These are phyloP conservation scores for Soucietia sequanensis DNA, from an alignment of 805 yeast genomes.

Conservation along the genomic window DNA sequence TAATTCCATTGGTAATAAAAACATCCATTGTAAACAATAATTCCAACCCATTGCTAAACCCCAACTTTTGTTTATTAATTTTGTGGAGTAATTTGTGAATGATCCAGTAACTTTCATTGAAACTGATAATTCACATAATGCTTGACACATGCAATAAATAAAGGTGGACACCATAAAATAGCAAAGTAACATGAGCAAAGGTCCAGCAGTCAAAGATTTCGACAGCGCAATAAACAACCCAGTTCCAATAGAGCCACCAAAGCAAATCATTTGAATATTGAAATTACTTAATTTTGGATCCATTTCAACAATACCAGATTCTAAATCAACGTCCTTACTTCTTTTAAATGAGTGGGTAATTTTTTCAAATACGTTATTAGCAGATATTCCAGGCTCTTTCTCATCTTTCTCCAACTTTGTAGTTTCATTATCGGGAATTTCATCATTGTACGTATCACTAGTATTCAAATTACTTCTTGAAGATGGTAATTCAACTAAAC, in stretches of 20 bases:
- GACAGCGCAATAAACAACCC: constrained; percentile 25
- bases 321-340: constrained; percentile 3
- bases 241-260: constrained; percentile 29
- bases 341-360: constrained; percentile 7
- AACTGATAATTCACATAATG: constrained; percentile 23
- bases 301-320: background rate
- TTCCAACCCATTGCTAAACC: constrained; percentile 28
- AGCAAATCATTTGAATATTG: constrained; percentile 22
- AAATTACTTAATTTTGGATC: constrained; percentile 6
- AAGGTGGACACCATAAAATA: constrained; percentile 22
- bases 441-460: no score
- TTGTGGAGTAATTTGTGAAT: constrained; percentile 21
- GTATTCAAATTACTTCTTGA: no score
- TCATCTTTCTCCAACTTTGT: no score
- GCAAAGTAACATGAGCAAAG: constrained; percentile 18
- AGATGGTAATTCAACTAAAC: no score
- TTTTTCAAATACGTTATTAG: background rate
- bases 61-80: constrained; percentile 22
- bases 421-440: no score
- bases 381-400: no score
- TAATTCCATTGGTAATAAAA: constrained; percentile 25
- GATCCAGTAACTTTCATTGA: constrained; percentile 23
- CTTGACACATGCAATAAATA: constrained; percentile 21
- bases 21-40: constrained; percentile 22
- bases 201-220: constrained; percentile 21